These are phyloP conservation scores for Rhexocercosporidium sp. DNA, from an alignment of 2,329 filamentous ascomycete species.

Conservation along the genomic window DNA sequence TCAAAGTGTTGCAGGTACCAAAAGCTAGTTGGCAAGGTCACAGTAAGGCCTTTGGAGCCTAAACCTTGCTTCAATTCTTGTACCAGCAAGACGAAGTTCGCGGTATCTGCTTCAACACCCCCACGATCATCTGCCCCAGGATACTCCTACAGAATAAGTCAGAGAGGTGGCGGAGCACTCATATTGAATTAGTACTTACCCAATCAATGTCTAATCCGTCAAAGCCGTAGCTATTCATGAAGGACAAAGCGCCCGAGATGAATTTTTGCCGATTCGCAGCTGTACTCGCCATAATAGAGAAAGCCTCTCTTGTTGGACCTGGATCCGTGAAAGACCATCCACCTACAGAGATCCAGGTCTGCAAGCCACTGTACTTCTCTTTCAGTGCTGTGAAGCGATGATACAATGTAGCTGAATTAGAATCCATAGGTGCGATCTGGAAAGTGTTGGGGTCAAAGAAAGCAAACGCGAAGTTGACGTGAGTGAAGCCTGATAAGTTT, in stretches of 20 bases:
- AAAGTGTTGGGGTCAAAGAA: background rate
- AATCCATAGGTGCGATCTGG: background rate
- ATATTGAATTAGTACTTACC: too few relatives aligned
- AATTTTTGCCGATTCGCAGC: background rate
- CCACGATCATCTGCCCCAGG: slow-evolving; percentile 45
- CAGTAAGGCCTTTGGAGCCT: slow-evolving; percentile 41
- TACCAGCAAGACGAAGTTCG: slow-evolving; percentile 41
- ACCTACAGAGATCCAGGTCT: background rate
- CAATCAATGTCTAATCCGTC: slow-evolving; percentile 50
- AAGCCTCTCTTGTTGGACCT: background rate
- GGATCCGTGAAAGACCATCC: slow-evolving; percentile 9
- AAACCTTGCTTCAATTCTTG: slow-evolving; percentile 15
- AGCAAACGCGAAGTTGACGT: background rate
- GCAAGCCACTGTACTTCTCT: background rate
- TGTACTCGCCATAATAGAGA: background rate
- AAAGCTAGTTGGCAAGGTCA: slow-evolving; percentile 42
- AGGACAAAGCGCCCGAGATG: background rate
- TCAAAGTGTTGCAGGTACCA: slow-evolving; percentile 44
- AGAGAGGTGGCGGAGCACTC: too few relatives aligned
- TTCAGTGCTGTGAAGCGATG: background rate
- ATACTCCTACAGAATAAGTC: slow-evolving; percentile 40
- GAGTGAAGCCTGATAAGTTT: background rate
- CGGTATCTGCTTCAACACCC: slow-evolving; percentile 45
- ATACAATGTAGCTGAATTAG: background rate
- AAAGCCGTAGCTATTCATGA: background rate